These are phyloP conservation scores for Cryphonectria japonica DNA, from an alignment of 2,329 filamentous ascomycete genomes.

Conservation along the genomic window DNA sequence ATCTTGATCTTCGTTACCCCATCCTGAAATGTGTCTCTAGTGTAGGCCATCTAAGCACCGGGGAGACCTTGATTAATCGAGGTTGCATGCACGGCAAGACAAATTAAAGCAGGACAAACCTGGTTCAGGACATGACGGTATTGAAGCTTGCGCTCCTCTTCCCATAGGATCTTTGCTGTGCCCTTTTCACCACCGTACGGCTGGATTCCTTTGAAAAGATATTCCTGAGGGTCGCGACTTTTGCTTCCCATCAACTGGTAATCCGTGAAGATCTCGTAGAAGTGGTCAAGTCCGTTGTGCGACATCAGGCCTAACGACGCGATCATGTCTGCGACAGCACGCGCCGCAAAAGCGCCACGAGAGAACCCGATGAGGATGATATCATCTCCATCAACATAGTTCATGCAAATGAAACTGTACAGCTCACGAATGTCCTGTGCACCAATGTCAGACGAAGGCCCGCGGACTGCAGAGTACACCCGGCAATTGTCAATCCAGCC, in stretches of 20 bases:
- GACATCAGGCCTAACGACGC: conserved; percentile 47
- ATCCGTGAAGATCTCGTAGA: conserved; percentile 47
- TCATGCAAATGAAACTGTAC: conserved; percentile 44
- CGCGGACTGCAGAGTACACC: neutral
- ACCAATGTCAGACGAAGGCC: neutral
- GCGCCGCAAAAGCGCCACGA: conserved; percentile 45
- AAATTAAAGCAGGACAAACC: conserved; percentile 30
- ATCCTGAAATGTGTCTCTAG: conserved; percentile 41
- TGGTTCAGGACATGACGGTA: conserved; percentile 44
- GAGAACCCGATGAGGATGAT: conserved; percentile 46
- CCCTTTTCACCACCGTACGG: conserved; percentile 35
- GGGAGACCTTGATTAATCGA: neutral
- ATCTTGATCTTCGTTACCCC: conserved; percentile 43
- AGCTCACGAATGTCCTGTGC: conserved; percentile 40
- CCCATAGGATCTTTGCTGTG: conserved; percentile 38
- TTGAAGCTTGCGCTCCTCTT: conserved; percentile 37
- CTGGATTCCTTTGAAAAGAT: conserved; percentile 30
- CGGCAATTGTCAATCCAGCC: neutral
- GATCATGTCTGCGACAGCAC: conserved; percentile 44
- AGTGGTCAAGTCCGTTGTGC: conserved; percentile 45
- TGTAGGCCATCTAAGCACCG: conserved; percentile 37
- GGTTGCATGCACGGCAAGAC: neutral
- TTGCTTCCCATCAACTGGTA: conserved; percentile 40
- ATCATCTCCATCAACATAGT: conserved; percentile 42
- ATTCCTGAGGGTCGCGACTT: conserved; percentile 32